Conservation (phyloP, 129 eudicot genomes). For the Silybum marianum region DNA sequence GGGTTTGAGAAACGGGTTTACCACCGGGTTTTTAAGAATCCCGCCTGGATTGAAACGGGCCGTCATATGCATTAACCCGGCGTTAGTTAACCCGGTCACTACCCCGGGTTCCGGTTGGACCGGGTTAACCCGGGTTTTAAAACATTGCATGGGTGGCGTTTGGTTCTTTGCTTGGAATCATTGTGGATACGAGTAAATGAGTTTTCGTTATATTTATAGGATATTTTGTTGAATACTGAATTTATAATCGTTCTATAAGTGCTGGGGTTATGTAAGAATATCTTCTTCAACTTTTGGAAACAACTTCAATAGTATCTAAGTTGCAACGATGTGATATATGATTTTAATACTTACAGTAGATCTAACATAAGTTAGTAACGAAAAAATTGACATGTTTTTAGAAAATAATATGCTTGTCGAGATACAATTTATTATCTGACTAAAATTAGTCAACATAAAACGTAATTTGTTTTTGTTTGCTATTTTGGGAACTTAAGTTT, state of each 20-base stretch:
- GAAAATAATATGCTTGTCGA: background rate
- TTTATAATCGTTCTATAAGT: background rate
- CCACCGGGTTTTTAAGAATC: no score
- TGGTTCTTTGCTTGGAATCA: background rate
- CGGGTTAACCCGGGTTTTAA: no score
- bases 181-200: background rate
- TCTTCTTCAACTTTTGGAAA: background rate
- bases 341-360: background rate
- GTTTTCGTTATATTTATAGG: background rate
- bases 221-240: background rate
- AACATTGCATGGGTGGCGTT: background rate
- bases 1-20: no score
- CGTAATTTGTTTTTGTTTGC: background rate
- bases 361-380: background rate
- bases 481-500: background rate
- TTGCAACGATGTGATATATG: background rate
- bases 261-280: background rate
- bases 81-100: no score
- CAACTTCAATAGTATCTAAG: background rate
- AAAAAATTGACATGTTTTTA: background rate
- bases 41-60: no score
- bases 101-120: no score
- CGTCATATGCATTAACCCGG: no score
- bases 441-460: background rate
- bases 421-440: background rate